A percentile compares a stretch with the other conserved stretches of the same genome.
Conservation (phyloP, 2,329 filamentous ascomycete genomes). For the Fusarium mangiferae region DNA sequence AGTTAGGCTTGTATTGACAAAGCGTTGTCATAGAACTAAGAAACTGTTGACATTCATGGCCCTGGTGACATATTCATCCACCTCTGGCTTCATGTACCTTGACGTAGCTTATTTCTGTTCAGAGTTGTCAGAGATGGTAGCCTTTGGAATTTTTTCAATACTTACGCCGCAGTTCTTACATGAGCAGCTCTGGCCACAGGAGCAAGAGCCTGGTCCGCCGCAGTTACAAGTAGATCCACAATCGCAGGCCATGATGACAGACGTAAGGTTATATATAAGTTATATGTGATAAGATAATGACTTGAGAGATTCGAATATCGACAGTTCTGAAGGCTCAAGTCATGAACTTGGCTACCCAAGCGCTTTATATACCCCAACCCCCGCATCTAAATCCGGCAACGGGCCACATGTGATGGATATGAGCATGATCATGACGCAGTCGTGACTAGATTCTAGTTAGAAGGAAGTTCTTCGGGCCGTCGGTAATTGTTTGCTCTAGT, state of each 20-base stretch:
- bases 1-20: rapidly evolving
- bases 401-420: background rate
- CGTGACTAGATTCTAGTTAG: background rate
- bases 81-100: rapidly evolving
- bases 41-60: background rate
- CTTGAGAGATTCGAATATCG: no score
- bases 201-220: background rate
- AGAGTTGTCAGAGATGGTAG: rapidly evolving
- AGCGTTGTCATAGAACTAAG: rapidly evolving
- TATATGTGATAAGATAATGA: rapidly evolving
- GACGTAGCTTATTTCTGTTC: background rate
- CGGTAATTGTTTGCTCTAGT: background rate
- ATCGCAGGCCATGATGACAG: slow-evolving; percentile 9
- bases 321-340: background rate
- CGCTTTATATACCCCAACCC: slow-evolving; percentile 12
- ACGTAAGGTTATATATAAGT: background rate
- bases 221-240: slow-evolving; percentile 18
- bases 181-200: slow-evolving; percentile 9
- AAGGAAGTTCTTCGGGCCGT: background rate
- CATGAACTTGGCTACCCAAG: background rate
- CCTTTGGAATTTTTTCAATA: rapidly evolving
- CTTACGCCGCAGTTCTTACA: slow-evolving; percentile 26
- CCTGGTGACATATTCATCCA: no score
- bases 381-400: background rate
- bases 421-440: slow-evolving; percentile 5